These are phyloP conservation scores for Pichia sp. DNA, from an alignment of 1,139 yeast species.

Conservation along the genomic window DNA sequence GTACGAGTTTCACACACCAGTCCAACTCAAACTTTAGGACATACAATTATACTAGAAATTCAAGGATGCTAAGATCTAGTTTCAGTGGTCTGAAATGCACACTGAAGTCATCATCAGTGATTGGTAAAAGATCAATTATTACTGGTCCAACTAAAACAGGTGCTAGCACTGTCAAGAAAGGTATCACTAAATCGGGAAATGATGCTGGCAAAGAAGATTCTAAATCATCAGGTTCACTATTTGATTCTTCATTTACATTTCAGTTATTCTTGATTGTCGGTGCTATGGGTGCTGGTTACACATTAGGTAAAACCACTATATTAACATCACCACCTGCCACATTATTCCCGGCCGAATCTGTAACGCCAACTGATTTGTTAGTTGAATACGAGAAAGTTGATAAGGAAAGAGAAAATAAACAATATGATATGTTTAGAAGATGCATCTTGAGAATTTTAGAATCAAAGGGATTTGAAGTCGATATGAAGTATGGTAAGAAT, in stretches of 20 bases:
- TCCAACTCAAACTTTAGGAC: too few species aligned
- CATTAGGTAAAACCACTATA: constrained; percentile 28
- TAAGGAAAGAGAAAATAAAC: constrained; percentile 16
- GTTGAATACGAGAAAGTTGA: constrained; percentile 23
- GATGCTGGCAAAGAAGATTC: constrained; percentile 2
- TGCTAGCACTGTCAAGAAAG: constrained; percentile 7
- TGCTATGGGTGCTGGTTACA: constrained; percentile 34
- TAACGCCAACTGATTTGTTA: constrained; percentile 26
- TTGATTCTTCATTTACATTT: constrained; percentile 31
- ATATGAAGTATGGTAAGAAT: constrained; percentile 24
- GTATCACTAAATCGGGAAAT: constrained; percentile 3
- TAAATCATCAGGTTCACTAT: constrained; percentile 24
- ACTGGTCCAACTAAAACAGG: constrained; percentile 15
- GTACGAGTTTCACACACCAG: too few species aligned
- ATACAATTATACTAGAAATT: too few species aligned
- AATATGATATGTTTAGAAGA: constrained; percentile 27
- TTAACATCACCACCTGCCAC: constrained; percentile 28
- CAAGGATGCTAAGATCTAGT: neutral
- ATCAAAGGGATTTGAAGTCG: constrained; percentile 27
- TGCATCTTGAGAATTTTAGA: constrained; percentile 25
- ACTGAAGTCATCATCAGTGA: neutral
- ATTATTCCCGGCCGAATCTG: constrained; percentile 28
- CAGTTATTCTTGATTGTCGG: constrained; percentile 29
- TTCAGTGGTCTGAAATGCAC: neutral
- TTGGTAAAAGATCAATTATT: constrained; percentile 4